phyloP scores from a whole-genome alignment of 225 moss, liverwort and hornwort species.

The Pseudisothecium myosuroides region DNA sequence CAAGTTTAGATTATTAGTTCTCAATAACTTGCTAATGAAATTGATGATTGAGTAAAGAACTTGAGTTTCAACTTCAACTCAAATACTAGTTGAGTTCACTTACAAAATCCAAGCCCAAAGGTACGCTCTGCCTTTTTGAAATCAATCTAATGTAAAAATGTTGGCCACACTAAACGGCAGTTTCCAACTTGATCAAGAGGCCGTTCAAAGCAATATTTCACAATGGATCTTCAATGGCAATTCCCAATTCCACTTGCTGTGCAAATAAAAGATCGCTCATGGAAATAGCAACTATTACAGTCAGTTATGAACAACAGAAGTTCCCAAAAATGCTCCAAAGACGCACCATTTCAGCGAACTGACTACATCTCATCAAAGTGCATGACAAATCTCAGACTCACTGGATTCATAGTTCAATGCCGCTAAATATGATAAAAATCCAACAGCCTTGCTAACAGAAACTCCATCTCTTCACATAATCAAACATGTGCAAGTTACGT shows the following conservation, averaged over 20 bases:
- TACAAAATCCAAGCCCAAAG: neutral
- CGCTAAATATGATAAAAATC: neutral
- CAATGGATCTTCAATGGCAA: no score
- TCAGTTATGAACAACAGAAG: no score
- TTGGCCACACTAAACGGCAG: no score
- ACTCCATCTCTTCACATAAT: neutral
- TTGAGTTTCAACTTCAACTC: neutral
- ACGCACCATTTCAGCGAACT: neutral
- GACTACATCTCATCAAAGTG: neutral
- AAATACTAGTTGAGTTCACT: neutral
- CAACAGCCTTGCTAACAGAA: neutral
- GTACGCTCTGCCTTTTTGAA: neutral
- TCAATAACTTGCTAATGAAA: neutral
- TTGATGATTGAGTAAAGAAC: neutral
- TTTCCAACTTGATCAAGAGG: neutral
- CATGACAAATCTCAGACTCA: neutral
- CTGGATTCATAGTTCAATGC: neutral
- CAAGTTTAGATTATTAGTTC: neutral
- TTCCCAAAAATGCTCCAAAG: neutral
- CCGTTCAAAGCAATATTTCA: neutral
- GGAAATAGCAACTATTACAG: neutral
- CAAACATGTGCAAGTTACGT: neutral
- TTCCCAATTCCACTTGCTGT: neutral
- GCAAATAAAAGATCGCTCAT: neutral
- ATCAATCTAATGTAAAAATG: no score